Evolutionary conservation across 1,284 basidiomycete genomes (phyloP).

Genomic region (Malassezia restricta): DNA sequence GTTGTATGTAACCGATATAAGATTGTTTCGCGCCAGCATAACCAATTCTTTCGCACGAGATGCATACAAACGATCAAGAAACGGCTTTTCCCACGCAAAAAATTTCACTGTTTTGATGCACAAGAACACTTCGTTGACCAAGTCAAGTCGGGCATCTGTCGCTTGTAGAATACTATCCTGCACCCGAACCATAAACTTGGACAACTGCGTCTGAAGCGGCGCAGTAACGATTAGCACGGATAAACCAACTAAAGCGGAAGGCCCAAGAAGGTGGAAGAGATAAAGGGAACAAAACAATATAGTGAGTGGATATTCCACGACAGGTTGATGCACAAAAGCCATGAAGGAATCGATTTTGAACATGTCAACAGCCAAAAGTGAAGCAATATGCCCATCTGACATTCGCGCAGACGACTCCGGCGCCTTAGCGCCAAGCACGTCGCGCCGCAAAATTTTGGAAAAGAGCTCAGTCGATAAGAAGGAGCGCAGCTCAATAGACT

Average conservation of each 20-base stretch:
- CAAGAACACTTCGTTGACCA: constrained; percentile 50
- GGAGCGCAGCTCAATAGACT: constrained; percentile 42
- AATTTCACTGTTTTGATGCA: constrained; percentile 53
- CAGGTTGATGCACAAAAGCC: constrained; percentile 40
- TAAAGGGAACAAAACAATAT: constrained; percentile 48
- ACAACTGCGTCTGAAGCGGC: constrained; percentile 35
- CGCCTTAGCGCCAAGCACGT: constrained; percentile 38
- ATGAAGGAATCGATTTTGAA: constrained; percentile 32
- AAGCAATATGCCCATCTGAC: constrained; percentile 50
- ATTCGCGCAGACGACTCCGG: constrained; percentile 17
- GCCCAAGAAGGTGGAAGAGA: constrained; percentile 50
- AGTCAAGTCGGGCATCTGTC: constrained; percentile 50
- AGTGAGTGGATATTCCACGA: constrained; percentile 49
- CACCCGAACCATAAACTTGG: constrained; percentile 47
- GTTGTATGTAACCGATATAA: constrained; percentile 43
- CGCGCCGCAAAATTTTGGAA: constrained; percentile 50
- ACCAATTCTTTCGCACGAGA: constrained; percentile 48
- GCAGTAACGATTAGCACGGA: constrained; percentile 30
- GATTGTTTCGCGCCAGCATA: constrained; percentile 47
- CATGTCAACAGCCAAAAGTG: constrained; percentile 51
- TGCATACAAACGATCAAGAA: constrained; percentile 48
- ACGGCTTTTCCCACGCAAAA: constrained; percentile 49
- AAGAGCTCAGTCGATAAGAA: constrained; percentile 51
- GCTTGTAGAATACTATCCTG: constrained; percentile 48
- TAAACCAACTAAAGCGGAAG: constrained; percentile 46